Conservation (phyloP, 106 monocot genomes). For the Platanthera zijinensis region DNA sequence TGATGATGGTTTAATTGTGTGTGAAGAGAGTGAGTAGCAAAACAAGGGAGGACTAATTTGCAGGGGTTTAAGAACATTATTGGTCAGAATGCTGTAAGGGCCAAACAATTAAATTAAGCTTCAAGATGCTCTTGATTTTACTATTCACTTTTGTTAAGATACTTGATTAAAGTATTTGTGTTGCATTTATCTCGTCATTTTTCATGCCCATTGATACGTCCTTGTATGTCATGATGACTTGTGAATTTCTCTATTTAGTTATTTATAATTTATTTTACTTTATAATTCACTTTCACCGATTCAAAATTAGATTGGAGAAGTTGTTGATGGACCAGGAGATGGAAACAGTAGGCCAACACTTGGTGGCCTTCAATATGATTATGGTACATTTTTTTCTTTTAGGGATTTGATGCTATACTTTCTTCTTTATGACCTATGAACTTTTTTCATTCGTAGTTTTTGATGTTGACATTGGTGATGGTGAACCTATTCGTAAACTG, state of each 20-base stretch:
- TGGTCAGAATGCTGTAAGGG: background rate
- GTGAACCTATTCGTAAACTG: slow-evolving; percentile 82
- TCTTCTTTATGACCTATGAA: background rate
- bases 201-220: background rate
- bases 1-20: background rate
- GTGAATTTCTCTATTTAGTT: background rate
- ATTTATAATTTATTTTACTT: background rate
- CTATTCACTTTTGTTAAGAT: background rate
- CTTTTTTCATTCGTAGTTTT: slow-evolving; percentile 49
- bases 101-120: background rate
- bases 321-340: slow-evolving; percentile 89
- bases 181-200: background rate
- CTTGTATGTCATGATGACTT: background rate
- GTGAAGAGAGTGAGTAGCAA: no score
- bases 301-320: slow-evolving; percentile 80
- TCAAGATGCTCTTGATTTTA: background rate
- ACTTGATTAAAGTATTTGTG: background rate
- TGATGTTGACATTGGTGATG: slow-evolving; percentile 99
- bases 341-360: slow-evolving; percentile 25
- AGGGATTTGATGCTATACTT: background rate
- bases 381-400: slow-evolving; percentile 45
- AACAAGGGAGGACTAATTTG: no score
- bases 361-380: slow-evolving; percentile 77
- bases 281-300: background rate
- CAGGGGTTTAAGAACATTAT: no score